Conservation (phyloP, 2,329 filamentous ascomycete species). For the Iodosphaeria phyllophila region DNA sequence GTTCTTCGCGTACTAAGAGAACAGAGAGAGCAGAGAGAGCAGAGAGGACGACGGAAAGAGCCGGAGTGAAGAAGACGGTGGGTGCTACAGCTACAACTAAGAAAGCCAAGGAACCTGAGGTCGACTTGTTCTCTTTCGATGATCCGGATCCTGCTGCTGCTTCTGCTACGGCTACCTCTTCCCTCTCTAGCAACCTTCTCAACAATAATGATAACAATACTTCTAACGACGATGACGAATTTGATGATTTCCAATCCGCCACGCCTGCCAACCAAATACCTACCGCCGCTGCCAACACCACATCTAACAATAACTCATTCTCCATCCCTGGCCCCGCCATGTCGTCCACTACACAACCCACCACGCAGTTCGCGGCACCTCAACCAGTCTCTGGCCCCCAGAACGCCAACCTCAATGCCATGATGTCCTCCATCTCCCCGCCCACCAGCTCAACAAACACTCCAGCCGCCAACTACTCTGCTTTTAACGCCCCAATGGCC, state of each 20-base stretch:
- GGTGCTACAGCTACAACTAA: constrained; percentile 44
- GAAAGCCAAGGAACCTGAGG: constrained; percentile 62
- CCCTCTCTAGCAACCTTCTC: too few species aligned
- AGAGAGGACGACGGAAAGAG: constrained; percentile 21
- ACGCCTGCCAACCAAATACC: constrained; percentile 31
- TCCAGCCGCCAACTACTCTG: constrained; percentile 43
- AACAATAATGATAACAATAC: too few species aligned
- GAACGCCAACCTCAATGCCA: constrained; percentile 59
- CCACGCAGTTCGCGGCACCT: constrained; percentile 59
- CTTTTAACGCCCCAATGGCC: constrained; percentile 32
- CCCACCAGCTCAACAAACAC: constrained; percentile 36
- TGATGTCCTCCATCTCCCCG: constrained; percentile 72
- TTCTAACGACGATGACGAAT: constrained; percentile 67
- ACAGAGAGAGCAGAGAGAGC: constrained; percentile 25
- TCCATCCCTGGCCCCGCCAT: constrained; percentile 26
- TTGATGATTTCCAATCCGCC: constrained; percentile 94
- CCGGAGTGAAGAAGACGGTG: constrained; percentile 34
- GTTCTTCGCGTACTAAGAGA: constrained; percentile 32
- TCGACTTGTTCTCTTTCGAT: constrained; percentile 86
- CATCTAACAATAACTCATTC: constrained; percentile 23
- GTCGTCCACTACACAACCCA: constrained; percentile 32
- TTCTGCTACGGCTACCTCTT: constrained; percentile 17
- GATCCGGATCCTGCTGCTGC: constrained; percentile 39
- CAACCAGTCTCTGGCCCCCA: constrained; percentile 73
- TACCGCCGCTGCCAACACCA: constrained; percentile 30